These are phyloP conservation scores for Podila clonocystis DNA, from an alignment of 192 early-diverging fungal species.

Conservation along the genomic window DNA sequence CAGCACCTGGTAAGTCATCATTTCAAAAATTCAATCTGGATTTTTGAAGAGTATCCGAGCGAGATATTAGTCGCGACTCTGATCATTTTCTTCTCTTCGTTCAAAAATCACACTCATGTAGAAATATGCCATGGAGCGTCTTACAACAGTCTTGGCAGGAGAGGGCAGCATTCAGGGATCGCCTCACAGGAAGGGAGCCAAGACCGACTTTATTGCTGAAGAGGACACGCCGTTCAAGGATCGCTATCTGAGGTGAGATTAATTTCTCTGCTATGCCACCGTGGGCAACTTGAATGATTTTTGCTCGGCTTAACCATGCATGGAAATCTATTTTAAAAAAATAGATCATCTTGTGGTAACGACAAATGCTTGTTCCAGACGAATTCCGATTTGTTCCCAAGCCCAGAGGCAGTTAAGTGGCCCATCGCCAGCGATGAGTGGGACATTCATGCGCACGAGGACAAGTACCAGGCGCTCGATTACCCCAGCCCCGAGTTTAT, in stretches of 20 bases:
- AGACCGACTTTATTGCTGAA: conserved; percentile 56
- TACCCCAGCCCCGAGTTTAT: conserved; percentile 53
- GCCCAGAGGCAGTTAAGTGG: conserved; percentile 52
- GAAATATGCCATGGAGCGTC: conserved; percentile 31
- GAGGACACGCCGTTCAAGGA: conserved; percentile 56
- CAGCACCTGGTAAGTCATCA: conserved; percentile 49
- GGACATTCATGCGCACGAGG: conserved; percentile 54
- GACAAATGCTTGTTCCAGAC: conserved; percentile 65
- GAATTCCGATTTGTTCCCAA: conserved; percentile 60
- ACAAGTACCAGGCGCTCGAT: conserved; percentile 48
- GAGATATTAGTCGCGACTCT: neutral
- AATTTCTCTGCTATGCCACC: no score
- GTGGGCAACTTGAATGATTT: no score
- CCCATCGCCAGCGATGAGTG: conserved; percentile 15
- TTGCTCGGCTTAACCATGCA: no score
- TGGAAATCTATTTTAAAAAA: neutral
- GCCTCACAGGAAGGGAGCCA: conserved; percentile 51
- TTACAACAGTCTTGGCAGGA: conserved; percentile 39
- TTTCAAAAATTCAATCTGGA: neutral
- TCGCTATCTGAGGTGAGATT: conserved; percentile 54
- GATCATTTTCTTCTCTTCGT: no score
- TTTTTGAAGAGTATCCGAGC: no score
- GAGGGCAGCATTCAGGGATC: conserved; percentile 54
- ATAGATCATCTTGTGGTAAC: conserved; percentile 59
- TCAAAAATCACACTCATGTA: neutral